These are phyloP conservation scores for Penicillium turbatum DNA, from an alignment of 495 filamentous ascomycete genomes.

Conservation along the genomic window DNA sequence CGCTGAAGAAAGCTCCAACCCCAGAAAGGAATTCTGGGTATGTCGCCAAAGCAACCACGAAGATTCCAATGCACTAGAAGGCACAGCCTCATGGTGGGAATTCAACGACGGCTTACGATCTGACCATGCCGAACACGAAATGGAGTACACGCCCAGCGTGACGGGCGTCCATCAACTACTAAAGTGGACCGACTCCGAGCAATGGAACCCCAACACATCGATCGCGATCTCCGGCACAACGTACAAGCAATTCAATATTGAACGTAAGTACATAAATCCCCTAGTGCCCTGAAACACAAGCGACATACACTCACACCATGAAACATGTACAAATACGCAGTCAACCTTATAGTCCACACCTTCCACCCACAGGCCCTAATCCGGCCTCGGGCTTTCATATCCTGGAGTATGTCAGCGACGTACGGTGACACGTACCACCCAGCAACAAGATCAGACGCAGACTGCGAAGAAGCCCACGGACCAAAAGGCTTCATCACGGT, in stretches of 20 bases:
- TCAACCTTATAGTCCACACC: conserved; percentile 44
- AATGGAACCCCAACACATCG: conserved; percentile 17
- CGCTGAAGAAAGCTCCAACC: conserved; percentile 34
- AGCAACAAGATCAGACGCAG: neutral
- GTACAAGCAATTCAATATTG: conserved; percentile 45
- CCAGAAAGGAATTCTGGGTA: conserved; percentile 59
- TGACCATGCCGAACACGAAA: conserved; percentile 64
- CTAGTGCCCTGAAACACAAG: conserved; percentile 6
- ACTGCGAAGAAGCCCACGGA: neutral
- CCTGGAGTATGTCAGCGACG: conserved; percentile 33
- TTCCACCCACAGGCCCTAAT: conserved; percentile 35
- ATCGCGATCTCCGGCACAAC: conserved; percentile 31
- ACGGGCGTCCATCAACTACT: conserved; percentile 49
- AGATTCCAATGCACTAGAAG: conserved; percentile 42
- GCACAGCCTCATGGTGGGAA: conserved; percentile 63
- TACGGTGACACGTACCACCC: conserved; percentile 1
- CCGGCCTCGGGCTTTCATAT: conserved; percentile 36
- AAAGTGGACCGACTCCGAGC: conserved; percentile 43
- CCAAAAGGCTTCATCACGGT: conserved; percentile 49
- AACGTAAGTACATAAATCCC: conserved; percentile 34
- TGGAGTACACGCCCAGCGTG: conserved; percentile 66
- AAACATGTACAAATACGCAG: conserved; percentile 8
- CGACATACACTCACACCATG: too few relatives aligned
- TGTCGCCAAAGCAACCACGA: conserved; percentile 61
- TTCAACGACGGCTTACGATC: conserved; percentile 57